These are phyloP conservation scores for Fraxinus greggii DNA, from an alignment of 305 asterid genomes.

Conservation along the genomic window DNA sequence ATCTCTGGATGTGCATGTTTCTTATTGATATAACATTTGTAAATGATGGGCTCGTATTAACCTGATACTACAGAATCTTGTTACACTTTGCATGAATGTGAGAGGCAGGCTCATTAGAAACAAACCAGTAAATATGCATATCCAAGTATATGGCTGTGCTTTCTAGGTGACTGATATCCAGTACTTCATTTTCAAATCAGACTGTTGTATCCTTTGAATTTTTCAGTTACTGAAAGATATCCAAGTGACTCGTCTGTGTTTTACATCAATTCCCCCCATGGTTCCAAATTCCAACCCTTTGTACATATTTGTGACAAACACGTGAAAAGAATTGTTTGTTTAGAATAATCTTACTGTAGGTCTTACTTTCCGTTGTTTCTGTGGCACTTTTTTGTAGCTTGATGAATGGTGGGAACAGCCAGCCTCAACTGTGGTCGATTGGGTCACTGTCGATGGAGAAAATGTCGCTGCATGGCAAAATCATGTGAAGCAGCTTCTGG, in stretches of 20 bases:
- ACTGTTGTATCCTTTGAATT: background rate
- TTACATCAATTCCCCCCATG: background rate
- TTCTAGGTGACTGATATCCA: background rate
- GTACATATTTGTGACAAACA: background rate
- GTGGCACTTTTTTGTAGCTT: constrained; percentile 49
- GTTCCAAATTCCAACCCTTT: background rate
- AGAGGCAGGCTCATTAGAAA: background rate
- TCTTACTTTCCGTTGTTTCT: background rate
- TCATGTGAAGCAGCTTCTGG: constrained; percentile 89
- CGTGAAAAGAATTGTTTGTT: background rate
- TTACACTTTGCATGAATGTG: background rate
- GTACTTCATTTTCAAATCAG: background rate
- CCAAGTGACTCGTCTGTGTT: background rate
- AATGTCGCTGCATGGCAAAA: constrained; percentile 92
- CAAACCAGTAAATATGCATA: background rate
- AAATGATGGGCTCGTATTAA: background rate
- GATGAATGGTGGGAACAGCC: constrained; percentile 99
- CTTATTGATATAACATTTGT: background rate
- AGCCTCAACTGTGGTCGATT: constrained; percentile 88
- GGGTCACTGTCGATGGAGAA: constrained; percentile 95
- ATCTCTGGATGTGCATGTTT: background rate
- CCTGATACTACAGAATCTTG: background rate
- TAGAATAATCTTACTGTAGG: background rate
- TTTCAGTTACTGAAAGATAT: background rate
- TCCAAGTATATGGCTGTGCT: background rate